Percentiles rank a stretch among this genome's conserved stretches.
phyloP scores from a whole-genome alignment of 78 protist genomes.

The Pelomyxa schiedti region DNA sequence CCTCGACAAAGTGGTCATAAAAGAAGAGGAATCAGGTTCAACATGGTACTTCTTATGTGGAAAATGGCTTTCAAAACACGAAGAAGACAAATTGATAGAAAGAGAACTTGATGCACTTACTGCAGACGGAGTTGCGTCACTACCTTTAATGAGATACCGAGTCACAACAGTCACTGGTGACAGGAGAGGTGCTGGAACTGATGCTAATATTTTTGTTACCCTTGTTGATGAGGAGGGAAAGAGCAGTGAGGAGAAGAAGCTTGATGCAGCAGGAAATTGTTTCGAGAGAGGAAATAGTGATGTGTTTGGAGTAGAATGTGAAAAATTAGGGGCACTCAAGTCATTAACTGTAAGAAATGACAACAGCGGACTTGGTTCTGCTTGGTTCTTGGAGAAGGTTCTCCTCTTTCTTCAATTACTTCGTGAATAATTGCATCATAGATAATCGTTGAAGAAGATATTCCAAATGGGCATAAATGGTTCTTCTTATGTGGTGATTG shows the following conservation, averaged over 20 bases:
- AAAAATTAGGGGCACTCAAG: not conserved
- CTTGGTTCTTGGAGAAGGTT: conserved; percentile 12
- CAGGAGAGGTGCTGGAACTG: not conserved
- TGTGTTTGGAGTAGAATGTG: not conserved
- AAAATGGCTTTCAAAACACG: not conserved
- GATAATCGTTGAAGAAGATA: not conserved
- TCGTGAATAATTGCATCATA: no score
- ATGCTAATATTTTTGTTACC: not conserved
- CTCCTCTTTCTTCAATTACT: not conserved
- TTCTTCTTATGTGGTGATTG: not conserved
- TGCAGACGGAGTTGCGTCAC: not conserved
- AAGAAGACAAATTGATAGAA: not conserved
- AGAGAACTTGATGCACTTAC: not conserved
- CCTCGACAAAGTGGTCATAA: no score
- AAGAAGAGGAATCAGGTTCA: no score
- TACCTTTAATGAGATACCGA: no score
- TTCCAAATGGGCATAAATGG: no score
- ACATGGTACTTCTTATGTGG: no score
- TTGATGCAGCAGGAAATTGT: not conserved
- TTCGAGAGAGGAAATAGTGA: not conserved
- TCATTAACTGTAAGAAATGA: not conserved
- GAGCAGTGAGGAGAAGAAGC: not conserved
- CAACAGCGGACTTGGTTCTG: not conserved
- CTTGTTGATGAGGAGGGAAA: not conserved
- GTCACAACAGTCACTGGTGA: not conserved